phyloP scores from a whole-genome alignment of 306 rosid species.

The Carpinus viminea region DNA sequence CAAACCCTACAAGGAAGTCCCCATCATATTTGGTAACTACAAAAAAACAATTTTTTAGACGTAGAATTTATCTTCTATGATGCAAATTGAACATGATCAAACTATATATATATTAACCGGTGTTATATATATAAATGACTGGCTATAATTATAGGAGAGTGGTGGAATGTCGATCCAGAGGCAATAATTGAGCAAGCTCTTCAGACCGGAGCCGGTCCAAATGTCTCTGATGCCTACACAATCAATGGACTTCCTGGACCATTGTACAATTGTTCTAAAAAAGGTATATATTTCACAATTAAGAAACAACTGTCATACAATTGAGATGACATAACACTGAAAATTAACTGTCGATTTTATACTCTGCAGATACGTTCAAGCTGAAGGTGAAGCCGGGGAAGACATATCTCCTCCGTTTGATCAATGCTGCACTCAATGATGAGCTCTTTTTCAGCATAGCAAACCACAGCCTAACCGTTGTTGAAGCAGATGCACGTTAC shows the following conservation, averaged over 20 bases:
- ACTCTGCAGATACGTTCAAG: neutral
- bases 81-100: neutral
- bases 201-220: slow-evolving; percentile 25
- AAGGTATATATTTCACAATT: neutral
- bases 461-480: slow-evolving; percentile 54
- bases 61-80: neutral
- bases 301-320: too few species aligned
- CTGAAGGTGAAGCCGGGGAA: neutral
- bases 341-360: too few species aligned
- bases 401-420: neutral
- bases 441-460: slow-evolving; percentile 68
- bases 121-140: neutral
- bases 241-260: slow-evolving; percentile 19
- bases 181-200: slow-evolving; percentile 23
- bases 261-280: slow-evolving; percentile 15
- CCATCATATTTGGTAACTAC: slow-evolving; percentile 59
- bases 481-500: slow-evolving; percentile 73
- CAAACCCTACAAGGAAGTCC: slow-evolving; percentile 55
- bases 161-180: slow-evolving; percentile 27
- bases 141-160: neutral
- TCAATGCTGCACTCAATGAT: neutral
- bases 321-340: too few species aligned
- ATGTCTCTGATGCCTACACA: slow-evolving; percentile 22
- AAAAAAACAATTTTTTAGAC: too few species aligned
- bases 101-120: neutral